Percentiles rank a stretch among this genome's conserved stretches.
Evolutionary conservation across 331 rosid genomes (phyloP).

Genomic region (Ulmus americana): DNA sequence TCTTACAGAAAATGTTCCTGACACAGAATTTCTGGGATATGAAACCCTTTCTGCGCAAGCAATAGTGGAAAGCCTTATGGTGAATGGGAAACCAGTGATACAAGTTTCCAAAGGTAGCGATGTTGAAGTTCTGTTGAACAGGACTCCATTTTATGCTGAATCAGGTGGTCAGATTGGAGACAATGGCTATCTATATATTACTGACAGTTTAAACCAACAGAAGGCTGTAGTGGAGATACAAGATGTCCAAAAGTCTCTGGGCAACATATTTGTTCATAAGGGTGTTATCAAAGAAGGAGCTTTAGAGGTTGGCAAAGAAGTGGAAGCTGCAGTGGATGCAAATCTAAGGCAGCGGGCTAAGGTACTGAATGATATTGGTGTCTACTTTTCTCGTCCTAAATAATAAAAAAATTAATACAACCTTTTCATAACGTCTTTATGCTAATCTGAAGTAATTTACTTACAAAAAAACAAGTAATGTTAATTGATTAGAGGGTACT

Average conservation of each 20-base stretch:
- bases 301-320: conserved; percentile 85
- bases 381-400: conserved; percentile 4
- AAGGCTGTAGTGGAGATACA: conserved; percentile 67
- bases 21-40: conserved; percentile 88
- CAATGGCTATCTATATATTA: conserved; percentile 62
- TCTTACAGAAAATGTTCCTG: conserved; percentile 49
- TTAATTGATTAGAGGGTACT: neutral
- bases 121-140: conserved; percentile 73
- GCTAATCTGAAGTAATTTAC: conserved; percentile 19
- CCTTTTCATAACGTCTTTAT: conserved; percentile 6
- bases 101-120: conserved; percentile 67
- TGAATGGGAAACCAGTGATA: conserved; percentile 66
- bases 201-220: conserved; percentile 49
- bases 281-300: conserved; percentile 74
- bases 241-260: conserved; percentile 81
- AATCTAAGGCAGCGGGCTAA: conserved; percentile 79
- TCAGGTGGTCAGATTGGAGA: conserved; percentile 97
- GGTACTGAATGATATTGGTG: conserved; percentile 39
- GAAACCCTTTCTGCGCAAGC: conserved; percentile 70
- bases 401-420: conserved; percentile 11
- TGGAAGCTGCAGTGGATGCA: conserved; percentile 76
- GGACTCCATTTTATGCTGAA: conserved; percentile 94
- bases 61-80: conserved; percentile 62
- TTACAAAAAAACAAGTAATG: conserved; percentile 6
- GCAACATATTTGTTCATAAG: conserved; percentile 80